Percentiles rank a stretch among this genome's conserved stretches.
Evolutionary conservation across 2,329 filamentous ascomycete species (phyloP).

Genomic region (Fusarium vanettenii): DNA sequence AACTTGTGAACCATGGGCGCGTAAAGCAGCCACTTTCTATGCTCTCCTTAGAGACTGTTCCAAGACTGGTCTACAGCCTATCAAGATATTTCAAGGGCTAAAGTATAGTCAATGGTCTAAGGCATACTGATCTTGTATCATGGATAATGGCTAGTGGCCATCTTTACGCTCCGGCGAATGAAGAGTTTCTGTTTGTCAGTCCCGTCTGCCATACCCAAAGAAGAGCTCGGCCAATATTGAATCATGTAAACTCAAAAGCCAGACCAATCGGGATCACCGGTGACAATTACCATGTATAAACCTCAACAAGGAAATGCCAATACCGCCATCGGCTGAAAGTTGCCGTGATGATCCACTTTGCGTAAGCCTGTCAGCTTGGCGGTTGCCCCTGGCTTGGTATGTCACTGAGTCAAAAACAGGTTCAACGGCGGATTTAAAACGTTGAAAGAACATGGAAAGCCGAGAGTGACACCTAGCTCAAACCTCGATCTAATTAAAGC

Average conservation of each 20-base stretch:
- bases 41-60: background rate
- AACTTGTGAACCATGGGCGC: no score
- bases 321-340: constrained; percentile 22
- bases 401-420: background rate
- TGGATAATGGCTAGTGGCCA: background rate
- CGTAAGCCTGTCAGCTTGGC: constrained; percentile 1
- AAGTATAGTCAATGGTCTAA: constrained; percentile 58
- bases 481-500: background rate
- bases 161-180: background rate
- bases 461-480: background rate
- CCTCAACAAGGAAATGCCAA: background rate
- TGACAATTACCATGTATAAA: background rate
- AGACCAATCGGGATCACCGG: background rate
- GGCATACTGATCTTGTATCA: constrained; percentile 56
- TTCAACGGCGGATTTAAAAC: background rate
- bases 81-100: constrained; percentile 58
- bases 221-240: background rate
- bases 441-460: background rate
- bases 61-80: constrained; percentile 58
- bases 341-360: constrained; percentile 33
- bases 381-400: background rate
- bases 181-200: background rate
- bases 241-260: background rate
- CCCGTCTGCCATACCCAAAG: background rate
- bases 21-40: no score